Conservation (phyloP, 2,329 filamentous ascomycete genomes). For the Mycosphaerella arachidis region DNA sequence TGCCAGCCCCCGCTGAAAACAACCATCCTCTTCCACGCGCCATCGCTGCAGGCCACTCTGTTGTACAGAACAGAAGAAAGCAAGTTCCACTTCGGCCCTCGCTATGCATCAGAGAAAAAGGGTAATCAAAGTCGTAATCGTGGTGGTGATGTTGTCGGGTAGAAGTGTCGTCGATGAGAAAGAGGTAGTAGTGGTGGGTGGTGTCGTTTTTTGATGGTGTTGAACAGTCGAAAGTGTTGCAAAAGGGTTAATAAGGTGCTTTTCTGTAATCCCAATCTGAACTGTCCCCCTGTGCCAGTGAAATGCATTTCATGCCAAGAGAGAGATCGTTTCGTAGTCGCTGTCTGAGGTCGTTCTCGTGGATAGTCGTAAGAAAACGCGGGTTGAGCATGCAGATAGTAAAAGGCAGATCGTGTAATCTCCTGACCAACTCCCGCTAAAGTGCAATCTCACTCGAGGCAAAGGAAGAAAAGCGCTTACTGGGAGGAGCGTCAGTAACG, state of each 20-base stretch:
- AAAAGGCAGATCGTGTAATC: constrained; percentile 26
- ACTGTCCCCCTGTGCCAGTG: constrained; percentile 18
- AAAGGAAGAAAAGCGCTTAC: constrained; percentile 36
- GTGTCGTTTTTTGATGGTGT: constrained; percentile 15
- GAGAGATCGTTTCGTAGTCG: constrained; percentile 20
- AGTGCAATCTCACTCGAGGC: constrained; percentile 38
- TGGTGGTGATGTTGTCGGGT: constrained; percentile 2
- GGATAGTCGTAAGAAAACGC: constrained; percentile 25
- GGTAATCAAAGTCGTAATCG: constrained; percentile 2
- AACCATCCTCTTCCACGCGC: constrained; percentile 17
- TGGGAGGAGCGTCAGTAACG: constrained; percentile 17
- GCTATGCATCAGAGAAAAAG: constrained; percentile 15
- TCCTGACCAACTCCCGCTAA: constrained; percentile 38
- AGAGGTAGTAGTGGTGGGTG: constrained; percentile 8
- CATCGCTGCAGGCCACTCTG: constrained; percentile 18
- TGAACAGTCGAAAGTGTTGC: constrained; percentile 8
- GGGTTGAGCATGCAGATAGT: constrained; percentile 23
- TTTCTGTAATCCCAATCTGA: constrained; percentile 23
- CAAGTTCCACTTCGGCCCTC: constrained; percentile 11
- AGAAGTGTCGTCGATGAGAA: constrained; percentile 2
- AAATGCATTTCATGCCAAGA: constrained; percentile 22
- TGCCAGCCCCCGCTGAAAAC: constrained; percentile 15
- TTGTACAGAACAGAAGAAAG: constrained; percentile 17
- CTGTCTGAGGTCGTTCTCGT: constrained; percentile 25
- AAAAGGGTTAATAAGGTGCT: constrained; percentile 15